Conservation (phyloP, 805 yeast genomes). For the Teunomyces atbi region DNA sequence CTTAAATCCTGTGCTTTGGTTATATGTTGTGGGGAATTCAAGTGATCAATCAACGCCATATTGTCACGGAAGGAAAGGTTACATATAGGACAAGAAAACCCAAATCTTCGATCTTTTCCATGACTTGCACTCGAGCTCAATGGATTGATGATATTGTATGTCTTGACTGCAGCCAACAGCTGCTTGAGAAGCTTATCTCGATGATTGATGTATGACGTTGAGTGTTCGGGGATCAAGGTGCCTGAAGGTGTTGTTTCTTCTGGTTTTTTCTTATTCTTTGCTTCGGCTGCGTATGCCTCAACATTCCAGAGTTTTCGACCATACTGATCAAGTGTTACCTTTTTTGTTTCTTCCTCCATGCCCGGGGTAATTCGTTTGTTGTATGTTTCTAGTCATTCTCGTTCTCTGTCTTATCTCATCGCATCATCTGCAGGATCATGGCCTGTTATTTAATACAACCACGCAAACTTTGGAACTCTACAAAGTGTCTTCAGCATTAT, state of each 20-base stretch:
- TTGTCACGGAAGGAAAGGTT: slow-evolving; percentile 80
- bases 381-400: neutral
- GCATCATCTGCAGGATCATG: neutral
- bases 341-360: slow-evolving; percentile 10
- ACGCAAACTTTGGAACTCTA: neutral
- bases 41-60: slow-evolving; percentile 76
- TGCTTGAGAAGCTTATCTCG: slow-evolving; percentile 29
- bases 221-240: neutral
- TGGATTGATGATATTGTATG: slow-evolving; percentile 34
- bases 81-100: slow-evolving; percentile 83
- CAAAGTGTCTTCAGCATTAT: no score
- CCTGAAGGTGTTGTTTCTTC: neutral
- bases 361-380: neutral
- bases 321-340: slow-evolving; percentile 38
- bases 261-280: slow-evolving; percentile 28
- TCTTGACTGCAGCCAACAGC: slow-evolving; percentile 32
- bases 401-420: neutral
- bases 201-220: slow-evolving; percentile 22
- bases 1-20: slow-evolving; percentile 30
- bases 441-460: neutral
- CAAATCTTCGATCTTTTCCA: slow-evolving; percentile 60
- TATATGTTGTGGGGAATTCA: slow-evolving; percentile 71
- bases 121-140: slow-evolving; percentile 12
- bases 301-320: slow-evolving; percentile 77
- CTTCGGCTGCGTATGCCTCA: slow-evolving; percentile 56